Evolutionary conservation across 768 basidiomycete species (phyloP).

Genomic region (Suillus ampliporus): DNA sequence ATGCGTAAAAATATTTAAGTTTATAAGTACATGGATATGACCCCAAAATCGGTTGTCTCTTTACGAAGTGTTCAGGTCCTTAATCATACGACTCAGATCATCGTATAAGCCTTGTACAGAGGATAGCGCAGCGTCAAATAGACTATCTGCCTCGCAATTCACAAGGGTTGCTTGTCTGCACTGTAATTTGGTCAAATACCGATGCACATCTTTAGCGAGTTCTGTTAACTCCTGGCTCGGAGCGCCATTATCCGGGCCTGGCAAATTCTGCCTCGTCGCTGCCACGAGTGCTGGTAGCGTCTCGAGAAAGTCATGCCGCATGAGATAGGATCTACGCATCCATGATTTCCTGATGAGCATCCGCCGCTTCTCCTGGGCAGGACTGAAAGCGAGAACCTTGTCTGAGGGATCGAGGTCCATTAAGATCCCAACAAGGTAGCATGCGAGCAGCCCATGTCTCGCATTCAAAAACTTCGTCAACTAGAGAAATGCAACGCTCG

Average conservation of each 20-base stretch:
- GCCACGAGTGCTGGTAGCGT: background rate
- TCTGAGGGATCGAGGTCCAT: background rate
- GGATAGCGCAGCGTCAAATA: no score
- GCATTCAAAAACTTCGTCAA: background rate
- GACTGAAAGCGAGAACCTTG: background rate
- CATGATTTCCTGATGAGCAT: background rate
- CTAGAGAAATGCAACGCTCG: background rate
- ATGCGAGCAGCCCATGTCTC: background rate
- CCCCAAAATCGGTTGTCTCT: no score
- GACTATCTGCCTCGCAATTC: no score
- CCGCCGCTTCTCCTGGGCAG: background rate
- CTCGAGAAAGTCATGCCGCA: background rate
- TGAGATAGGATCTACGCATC: accelerated
- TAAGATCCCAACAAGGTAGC: background rate
- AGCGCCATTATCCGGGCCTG: background rate
- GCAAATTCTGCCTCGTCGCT: background rate
- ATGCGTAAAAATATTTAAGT: no score
- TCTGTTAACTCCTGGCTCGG: background rate
- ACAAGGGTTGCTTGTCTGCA: no score
- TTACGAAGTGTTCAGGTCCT: no score
- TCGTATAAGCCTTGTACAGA: no score
- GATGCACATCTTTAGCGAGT: background rate
- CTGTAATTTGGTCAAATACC: background rate
- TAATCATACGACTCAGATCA: no score
- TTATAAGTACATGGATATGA: no score